Conservation (phyloP, 768 basidiomycete species). For the Trametes sanguinea region DNA sequence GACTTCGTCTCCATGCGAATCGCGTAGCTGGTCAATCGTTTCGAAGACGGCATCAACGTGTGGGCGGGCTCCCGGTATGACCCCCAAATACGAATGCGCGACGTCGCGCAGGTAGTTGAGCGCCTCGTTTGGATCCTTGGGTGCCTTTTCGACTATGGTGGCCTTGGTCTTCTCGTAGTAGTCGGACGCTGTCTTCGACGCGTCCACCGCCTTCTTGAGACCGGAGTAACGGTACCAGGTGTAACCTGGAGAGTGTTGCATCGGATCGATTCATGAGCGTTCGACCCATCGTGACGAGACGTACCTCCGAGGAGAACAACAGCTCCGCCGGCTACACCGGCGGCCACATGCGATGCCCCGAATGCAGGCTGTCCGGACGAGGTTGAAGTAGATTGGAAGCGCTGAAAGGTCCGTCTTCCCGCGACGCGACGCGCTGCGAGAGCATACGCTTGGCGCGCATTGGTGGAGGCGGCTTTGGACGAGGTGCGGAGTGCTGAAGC, state of each 20-base stretch:
- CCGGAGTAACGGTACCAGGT: constrained; percentile 45
- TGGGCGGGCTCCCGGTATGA: constrained; percentile 41
- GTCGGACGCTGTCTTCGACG: constrained; percentile 32
- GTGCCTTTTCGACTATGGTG: constrained; percentile 30
- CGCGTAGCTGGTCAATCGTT: constrained; percentile 39
- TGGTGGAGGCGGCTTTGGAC: not conserved
- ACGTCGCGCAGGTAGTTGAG: constrained; percentile 41
- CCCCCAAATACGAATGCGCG: constrained; percentile 43
- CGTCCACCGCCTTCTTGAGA: constrained; percentile 39
- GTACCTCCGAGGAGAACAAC: constrained; percentile 34
- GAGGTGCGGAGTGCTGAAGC: constrained; percentile 9
- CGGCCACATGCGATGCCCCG: constrained; percentile 27
- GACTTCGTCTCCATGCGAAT: constrained; percentile 43
- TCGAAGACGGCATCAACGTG: constrained; percentile 48
- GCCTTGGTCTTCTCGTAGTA: constrained; percentile 32
- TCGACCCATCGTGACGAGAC: not conserved
- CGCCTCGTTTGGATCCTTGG: constrained; percentile 35
- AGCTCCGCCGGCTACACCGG: constrained; percentile 35
- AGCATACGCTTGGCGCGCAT: not conserved
- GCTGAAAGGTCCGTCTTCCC: constrained; percentile 22
- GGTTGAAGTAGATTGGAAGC: constrained; percentile 28
- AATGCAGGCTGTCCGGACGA: not conserved
- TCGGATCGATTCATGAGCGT: not conserved
- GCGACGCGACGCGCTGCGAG: constrained; percentile 26
- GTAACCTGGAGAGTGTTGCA: constrained; percentile 28